Percentiles rank a stretch among this genome's conserved stretches.
Evolutionary conservation across 768 basidiomycete species (phyloP).

Genomic region (Plicaturopsis crispa): DNA sequence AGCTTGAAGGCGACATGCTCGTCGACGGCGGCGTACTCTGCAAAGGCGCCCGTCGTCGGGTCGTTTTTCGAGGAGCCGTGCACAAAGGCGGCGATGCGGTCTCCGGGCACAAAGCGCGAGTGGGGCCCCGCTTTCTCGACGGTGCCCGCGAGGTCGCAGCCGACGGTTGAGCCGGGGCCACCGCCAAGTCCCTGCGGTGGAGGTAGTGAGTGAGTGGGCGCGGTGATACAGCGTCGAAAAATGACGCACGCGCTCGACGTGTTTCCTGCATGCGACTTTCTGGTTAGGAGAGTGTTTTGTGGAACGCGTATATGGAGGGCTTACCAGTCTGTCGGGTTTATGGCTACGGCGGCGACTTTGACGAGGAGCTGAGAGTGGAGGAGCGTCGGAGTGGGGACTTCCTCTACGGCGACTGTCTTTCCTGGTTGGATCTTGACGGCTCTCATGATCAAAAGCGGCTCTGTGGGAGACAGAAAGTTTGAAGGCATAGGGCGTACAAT

Average conservation of each 20-base stretch:
- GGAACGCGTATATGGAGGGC: too few relatives aligned
- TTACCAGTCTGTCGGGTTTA: conserved; percentile 20
- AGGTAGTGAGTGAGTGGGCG: too few relatives aligned
- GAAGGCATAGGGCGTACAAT: too few relatives aligned
- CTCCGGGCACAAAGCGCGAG: conserved; percentile 6
- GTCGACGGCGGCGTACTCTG: conserved; percentile 14
- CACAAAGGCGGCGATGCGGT: conserved; percentile 17
- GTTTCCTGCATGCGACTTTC: too few relatives aligned
- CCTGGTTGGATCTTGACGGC: too few relatives aligned
- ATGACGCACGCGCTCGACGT: too few relatives aligned
- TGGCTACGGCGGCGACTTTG: conserved; percentile 16
- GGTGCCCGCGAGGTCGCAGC: conserved; percentile 18
- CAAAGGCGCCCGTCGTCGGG: conserved; percentile 5
- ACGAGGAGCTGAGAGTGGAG: conserved; percentile 13
- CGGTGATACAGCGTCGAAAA: too few relatives aligned
- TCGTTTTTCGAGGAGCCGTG: conserved; percentile 10
- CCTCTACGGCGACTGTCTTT: conserved; percentile 9
- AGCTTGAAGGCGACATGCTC: conserved; percentile 11
- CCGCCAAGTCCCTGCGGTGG: too few relatives aligned
- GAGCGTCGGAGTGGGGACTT: conserved; percentile 9
- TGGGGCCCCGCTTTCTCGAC: conserved; percentile 12
- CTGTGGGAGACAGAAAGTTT: too few relatives aligned
- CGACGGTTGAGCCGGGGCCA: conserved; percentile 10
- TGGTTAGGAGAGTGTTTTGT: too few relatives aligned
- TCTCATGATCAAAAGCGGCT: too few relatives aligned